These are phyloP conservation scores for Sphaerobolus stellatus DNA, from an alignment of 1,284 basidiomycete genomes.

Conservation along the genomic window DNA sequence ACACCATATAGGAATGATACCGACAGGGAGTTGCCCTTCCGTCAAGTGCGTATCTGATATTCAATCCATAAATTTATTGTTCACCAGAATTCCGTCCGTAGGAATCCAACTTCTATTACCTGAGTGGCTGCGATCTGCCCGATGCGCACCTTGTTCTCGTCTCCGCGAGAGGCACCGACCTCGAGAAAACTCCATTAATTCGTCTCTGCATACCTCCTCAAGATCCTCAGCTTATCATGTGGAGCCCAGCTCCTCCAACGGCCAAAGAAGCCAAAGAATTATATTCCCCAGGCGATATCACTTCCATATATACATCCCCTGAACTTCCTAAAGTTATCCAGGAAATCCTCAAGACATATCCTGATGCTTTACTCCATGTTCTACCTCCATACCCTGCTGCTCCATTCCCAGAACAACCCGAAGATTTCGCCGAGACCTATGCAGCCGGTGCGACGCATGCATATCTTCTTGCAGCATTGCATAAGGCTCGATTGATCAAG, in stretches of 20 bases:
- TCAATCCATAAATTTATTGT: background rate
- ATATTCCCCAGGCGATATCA: constrained; percentile 46
- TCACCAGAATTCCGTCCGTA: constrained; percentile 23
- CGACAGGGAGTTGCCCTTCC: constrained; percentile 80
- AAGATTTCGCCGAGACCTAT: constrained; percentile 30
- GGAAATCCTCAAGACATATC: constrained; percentile 47
- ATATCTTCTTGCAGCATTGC: constrained; percentile 73
- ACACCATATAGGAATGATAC: constrained; percentile 80
- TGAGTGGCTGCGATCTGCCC: constrained; percentile 77
- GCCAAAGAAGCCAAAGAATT: constrained; percentile 53
- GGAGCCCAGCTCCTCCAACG: constrained; percentile 82
- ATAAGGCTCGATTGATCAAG: constrained; percentile 76
- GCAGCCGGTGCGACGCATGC: constrained; percentile 40
- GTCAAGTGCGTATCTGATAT: constrained; percentile 36
- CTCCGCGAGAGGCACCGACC: constrained; percentile 50
- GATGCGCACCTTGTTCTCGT: constrained; percentile 59
- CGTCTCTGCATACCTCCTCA: constrained; percentile 76
- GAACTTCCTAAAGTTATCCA: constrained; percentile 48
- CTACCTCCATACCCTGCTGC: constrained; percentile 50
- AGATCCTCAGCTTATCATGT: constrained; percentile 74
- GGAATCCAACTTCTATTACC: constrained; percentile 88
- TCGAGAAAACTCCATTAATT: constrained; percentile 47
- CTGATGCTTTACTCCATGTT: constrained; percentile 59
- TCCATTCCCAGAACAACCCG: constrained; percentile 52
- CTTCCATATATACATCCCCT: constrained; percentile 45